Percentiles rank a stretch among this genome's conserved stretches.
Evolutionary conservation across 148 eudicot genomes (phyloP).

Genomic region (Mesembryanthemum crystallinum): DNA sequence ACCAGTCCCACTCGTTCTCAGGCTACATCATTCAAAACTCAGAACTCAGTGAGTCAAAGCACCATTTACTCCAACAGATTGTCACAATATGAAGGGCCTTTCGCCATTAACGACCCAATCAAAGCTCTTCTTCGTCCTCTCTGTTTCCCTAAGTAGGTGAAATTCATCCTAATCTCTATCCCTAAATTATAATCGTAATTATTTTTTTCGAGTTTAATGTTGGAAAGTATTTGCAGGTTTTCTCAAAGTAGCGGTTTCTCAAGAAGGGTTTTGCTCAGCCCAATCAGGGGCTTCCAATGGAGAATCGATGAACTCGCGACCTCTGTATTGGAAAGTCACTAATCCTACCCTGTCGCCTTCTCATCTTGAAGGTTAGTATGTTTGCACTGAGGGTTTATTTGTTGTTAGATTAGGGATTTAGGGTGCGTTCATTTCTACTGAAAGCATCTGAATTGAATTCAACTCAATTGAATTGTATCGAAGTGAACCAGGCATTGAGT

Average conservation of each 20-base stretch:
- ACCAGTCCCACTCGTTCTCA: too few relatives aligned
- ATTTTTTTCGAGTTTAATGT: not conserved
- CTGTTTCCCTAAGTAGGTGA: not conserved
- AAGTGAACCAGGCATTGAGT: too few relatives aligned
- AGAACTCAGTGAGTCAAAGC: too few relatives aligned
- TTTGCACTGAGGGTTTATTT: not conserved
- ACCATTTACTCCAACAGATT: not conserved
- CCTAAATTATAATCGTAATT: not conserved
- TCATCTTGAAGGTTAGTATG: conserved; percentile 71
- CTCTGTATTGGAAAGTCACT: conserved; percentile 75
- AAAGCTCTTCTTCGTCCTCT: not conserved
- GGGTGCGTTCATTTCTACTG: too few relatives aligned
- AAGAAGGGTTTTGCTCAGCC: conserved; percentile 70
- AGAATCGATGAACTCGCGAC: conserved; percentile 25
- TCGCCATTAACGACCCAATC: conserved; percentile 1
- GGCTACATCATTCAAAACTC: too few relatives aligned
- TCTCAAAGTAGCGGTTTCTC: conserved; percentile 22
- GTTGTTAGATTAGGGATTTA: not conserved
- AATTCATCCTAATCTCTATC: too few relatives aligned
- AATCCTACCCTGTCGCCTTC: conserved; percentile 91
- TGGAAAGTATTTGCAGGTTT: conserved; percentile 35
- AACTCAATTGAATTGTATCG: too few relatives aligned
- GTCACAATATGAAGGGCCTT: conserved; percentile 13
- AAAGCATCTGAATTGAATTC: too few relatives aligned
- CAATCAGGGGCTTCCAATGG: conserved; percentile 19